These are phyloP conservation scores for Carex cristatella DNA, from an alignment of 176 grass and related monocot genomes.

Conservation along the genomic window DNA sequence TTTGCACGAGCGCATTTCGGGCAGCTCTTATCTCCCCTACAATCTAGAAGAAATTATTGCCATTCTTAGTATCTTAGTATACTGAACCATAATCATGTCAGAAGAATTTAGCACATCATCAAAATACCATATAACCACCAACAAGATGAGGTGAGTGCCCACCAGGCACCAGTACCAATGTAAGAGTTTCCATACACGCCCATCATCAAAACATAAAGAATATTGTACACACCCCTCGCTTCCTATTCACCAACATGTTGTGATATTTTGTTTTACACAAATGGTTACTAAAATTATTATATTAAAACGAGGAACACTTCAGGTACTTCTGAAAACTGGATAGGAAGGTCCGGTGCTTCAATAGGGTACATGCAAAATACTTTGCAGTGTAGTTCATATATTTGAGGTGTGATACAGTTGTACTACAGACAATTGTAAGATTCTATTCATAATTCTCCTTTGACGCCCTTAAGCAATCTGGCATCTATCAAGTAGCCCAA, in stretches of 20 bases:
- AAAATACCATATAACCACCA: neutral
- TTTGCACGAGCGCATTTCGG: slow-evolving; percentile 77
- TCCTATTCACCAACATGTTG: neutral
- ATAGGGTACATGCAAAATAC: neutral
- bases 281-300: neutral
- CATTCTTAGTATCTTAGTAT: neutral
- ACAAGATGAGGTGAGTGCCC: neutral
- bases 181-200: neutral
- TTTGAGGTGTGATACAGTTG: neutral
- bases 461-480: too few species aligned
- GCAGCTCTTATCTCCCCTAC: slow-evolving; percentile 95
- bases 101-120: neutral
- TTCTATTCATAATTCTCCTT: too few species aligned
- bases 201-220: slow-evolving; percentile 1
- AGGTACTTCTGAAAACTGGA: neutral
- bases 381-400: neutral
- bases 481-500: neutral
- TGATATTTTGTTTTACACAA: neutral
- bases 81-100: neutral
- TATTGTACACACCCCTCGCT: neutral
- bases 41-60: slow-evolving; percentile 47
- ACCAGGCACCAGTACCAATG: neutral
- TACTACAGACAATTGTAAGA: neutral
- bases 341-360: neutral
- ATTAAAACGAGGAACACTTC: neutral